Evolutionary conservation across 257 asterid genomes (phyloP), one percentile per base, ranked within the genome.

Genomic region (Paraleonurus japonicus): DNA sequence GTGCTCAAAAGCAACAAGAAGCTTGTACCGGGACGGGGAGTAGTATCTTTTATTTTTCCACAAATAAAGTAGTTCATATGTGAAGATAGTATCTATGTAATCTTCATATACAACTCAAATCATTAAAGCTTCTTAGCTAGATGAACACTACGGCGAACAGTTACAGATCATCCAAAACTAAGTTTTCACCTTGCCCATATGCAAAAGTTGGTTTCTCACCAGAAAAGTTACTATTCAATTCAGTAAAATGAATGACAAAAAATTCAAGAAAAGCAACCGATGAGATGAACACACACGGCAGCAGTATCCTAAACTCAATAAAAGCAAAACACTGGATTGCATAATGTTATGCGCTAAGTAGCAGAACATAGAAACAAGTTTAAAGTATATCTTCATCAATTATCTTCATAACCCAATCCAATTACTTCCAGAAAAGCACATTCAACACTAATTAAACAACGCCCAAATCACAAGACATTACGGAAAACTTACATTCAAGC

Each of bases 401-500:
- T 27, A 27, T 61, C 53, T 6, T 66, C 55, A 30, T 19, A 43
- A 13, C 48, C 33, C 43, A 54, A 45, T 57, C 28, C 27, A 51
- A 69, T 67, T 11, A 51, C 19, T 43, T 23, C 41, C 37, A 24
- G 4, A n/a, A 19, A 70, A 33, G 13, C 62, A 71, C 65, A 54
- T 10, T 43, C 1, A n/a, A 45, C 66, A 73, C 50, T 2, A 47
- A 39, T n/a, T 22, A 64, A 53, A 13, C 37, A 41, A 61, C 1
- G 53, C 4, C 67, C 50, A 41, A 61, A 55, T 10, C 4, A 45
- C 10, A 64, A 16, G 15, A 15, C 41, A 39, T 17, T 7, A 4
- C 24, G 61, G 45, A 61, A 71, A 69, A 63, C 92, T 85, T 82
- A 87, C 89, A 81, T 20, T 77, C 53, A 17, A 67, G 65, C 61